Evolutionary conservation across 2,329 filamentous ascomycete genomes (phyloP).

Genomic region (Penicillium sp.): DNA sequence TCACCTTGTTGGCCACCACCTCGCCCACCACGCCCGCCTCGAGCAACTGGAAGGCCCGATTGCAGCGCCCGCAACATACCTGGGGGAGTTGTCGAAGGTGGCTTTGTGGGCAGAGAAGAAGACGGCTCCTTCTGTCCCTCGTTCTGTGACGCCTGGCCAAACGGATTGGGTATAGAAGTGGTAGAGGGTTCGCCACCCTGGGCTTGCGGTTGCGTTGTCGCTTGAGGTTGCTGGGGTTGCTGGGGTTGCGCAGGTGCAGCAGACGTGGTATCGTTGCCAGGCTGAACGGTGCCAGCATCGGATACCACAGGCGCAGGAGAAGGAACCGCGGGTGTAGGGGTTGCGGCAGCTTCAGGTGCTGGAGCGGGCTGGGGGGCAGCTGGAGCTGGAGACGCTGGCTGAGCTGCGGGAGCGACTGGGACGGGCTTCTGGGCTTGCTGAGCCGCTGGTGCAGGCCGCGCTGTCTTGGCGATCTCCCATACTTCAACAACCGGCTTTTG

Average conservation of each 20-base stretch:
- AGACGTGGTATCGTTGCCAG: background rate
- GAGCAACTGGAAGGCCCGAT: conserved; percentile 43
- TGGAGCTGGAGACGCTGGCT: conserved; percentile 19
- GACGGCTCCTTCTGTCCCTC: conserved; percentile 20
- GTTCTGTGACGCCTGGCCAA: conserved; percentile 25
- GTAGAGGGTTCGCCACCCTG: background rate
- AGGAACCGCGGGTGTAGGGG: conserved; percentile 2
- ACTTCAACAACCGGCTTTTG: conserved; percentile 78
- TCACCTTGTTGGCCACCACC: conserved; percentile 32
- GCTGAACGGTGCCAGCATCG: conserved; percentile 1
- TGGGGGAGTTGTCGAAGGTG: conserved; percentile 35
- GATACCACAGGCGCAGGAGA: conserved; percentile 10
- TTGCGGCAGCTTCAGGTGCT: conserved; percentile 4
- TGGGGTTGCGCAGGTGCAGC: conserved; percentile 1
- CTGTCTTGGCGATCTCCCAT: conserved; percentile 70
- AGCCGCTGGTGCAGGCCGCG: conserved; percentile 47
- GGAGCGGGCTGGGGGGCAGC: conserved; percentile 10
- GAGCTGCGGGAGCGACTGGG: conserved; percentile 17
- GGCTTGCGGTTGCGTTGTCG: background rate
- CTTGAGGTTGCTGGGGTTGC: background rate
- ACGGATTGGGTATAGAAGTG: conserved; percentile 26
- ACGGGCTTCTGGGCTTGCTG: conserved; percentile 19
- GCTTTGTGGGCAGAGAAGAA: conserved; percentile 29
- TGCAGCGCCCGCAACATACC: conserved; percentile 41
- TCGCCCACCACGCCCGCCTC: conserved; percentile 39